Evolutionary conservation across 129 eudicot species (phyloP).

Genomic region (Rutidosis leptorrhynchoides): DNA sequence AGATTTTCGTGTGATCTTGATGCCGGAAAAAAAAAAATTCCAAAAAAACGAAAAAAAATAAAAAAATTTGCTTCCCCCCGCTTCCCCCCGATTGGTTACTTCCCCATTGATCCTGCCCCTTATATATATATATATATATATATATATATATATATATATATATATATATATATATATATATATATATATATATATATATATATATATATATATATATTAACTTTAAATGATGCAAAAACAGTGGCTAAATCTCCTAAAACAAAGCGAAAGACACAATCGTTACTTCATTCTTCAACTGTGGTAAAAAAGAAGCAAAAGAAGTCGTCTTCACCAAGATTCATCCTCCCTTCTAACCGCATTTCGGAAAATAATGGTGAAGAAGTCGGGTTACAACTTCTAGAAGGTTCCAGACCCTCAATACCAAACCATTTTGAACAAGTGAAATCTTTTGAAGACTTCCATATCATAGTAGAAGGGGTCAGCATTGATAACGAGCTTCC

Average conservation of each 20-base stretch:
- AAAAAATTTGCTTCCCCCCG: too few relatives aligned
- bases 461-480: slow-evolving; percentile 45
- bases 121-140: too few relatives aligned
- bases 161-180: too few relatives aligned
- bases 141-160: too few relatives aligned
- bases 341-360: not conserved
- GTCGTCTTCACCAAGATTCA: slow-evolving; percentile 9
- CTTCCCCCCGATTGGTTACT: too few relatives aligned
- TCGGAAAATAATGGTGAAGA: slow-evolving; percentile 37
- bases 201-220: not conserved
- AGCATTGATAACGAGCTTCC: slow-evolving; percentile 66
- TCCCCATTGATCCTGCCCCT: too few relatives aligned
- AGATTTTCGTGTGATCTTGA: too few relatives aligned
- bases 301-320: slow-evolving; percentile 39
- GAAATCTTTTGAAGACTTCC: slow-evolving; percentile 53
- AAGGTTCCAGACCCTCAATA: slow-evolving; percentile 7
- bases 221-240: slow-evolving; percentile 7
- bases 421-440: slow-evolving; percentile 31
- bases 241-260: slow-evolving; percentile 16
- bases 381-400: slow-evolving; percentile 23
- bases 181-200: too few relatives aligned
- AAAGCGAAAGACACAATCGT: slow-evolving; percentile 43
- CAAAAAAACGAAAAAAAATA: too few relatives aligned
- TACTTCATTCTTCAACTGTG: slow-evolving; percentile 32
- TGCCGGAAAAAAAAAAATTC: too few relatives aligned